These are phyloP conservation scores for Aspergillus glaucus DNA, from an alignment of 2,329 filamentous ascomycete species.

Conservation along the genomic window DNA sequence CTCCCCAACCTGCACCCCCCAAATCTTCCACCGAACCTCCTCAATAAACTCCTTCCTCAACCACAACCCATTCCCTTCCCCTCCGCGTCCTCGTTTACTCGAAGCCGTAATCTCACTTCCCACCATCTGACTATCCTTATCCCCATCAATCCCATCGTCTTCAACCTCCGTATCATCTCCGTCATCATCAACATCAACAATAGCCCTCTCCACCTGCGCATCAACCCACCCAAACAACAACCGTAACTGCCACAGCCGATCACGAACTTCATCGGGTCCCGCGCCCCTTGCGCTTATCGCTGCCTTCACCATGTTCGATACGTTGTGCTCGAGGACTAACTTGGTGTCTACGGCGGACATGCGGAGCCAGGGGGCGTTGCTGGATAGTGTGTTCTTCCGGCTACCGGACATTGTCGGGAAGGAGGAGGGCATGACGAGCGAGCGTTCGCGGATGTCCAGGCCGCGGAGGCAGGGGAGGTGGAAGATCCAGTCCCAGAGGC, in stretches of 20 bases:
- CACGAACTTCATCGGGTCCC: slow-evolving; percentile 43
- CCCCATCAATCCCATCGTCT: slow-evolving; percentile 8
- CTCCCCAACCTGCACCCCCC: slow-evolving; percentile 29
- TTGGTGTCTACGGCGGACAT: slow-evolving; percentile 64
- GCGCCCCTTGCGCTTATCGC: slow-evolving; percentile 23
- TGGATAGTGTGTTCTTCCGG: slow-evolving; percentile 17
- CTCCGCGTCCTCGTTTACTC: slow-evolving; percentile 14
- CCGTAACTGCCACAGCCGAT: slow-evolving; percentile 57
- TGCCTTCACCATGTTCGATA: slow-evolving; percentile 27
- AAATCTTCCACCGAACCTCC: slow-evolving; percentile 37
- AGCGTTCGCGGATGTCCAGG: slow-evolving; percentile 60
- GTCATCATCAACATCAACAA: slow-evolving; percentile 26
- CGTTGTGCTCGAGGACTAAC: slow-evolving; percentile 56
- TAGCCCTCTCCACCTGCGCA: slow-evolving; percentile 1
- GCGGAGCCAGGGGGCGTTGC: slow-evolving; percentile 46
- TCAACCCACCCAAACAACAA: slow-evolving; percentile 64
- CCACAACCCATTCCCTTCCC: slow-evolving; percentile 28
- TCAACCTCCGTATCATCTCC: slow-evolving; percentile 23
- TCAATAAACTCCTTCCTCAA: slow-evolving; percentile 35
- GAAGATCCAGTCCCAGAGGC: slow-evolving; percentile 70
- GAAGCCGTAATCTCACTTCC: slow-evolving; percentile 25
- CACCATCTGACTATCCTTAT: background rate
- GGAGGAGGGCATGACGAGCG: slow-evolving; percentile 50
- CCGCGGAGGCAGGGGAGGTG: slow-evolving; percentile 49
- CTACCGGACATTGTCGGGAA: slow-evolving; percentile 15